Conservation (phyloP, 306 rosid genomes). For the Cicer chorassanicum region DNA sequence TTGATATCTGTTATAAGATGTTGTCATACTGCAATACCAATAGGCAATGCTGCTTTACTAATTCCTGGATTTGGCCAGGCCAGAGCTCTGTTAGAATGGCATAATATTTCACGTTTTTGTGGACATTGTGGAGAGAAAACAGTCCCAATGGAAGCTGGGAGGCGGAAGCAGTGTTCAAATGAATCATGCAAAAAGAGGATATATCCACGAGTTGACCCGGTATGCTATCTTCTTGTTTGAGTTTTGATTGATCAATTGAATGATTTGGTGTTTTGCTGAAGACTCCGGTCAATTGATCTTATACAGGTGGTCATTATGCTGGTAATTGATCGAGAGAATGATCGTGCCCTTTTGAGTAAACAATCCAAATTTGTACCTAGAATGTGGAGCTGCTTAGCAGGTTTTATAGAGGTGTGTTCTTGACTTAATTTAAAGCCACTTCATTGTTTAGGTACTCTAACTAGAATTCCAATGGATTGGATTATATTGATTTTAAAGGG, state of each 20-base stretch:
- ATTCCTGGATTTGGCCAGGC: constrained; percentile 64
- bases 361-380: constrained; percentile 83
- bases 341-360: constrained; percentile 75
- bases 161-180: constrained; percentile 75
- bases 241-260: constrained; percentile 26
- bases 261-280: constrained; percentile 37
- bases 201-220: constrained; percentile 95
- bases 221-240: constrained; percentile 41
- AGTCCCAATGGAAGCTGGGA: constrained; percentile 78
- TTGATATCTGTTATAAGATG: background rate
- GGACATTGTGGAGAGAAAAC: constrained; percentile 92
- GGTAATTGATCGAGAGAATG: constrained; percentile 79
- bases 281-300: constrained; percentile 20
- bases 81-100: constrained; percentile 93
- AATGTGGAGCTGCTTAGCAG: constrained; percentile 97
- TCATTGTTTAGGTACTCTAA: background rate
- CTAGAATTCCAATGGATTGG: background rate
- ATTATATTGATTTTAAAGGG: background rate
- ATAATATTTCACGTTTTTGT: constrained; percentile 68
- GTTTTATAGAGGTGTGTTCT: constrained; percentile 81
- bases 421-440: constrained; percentile 30
- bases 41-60: constrained; percentile 10
- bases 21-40: background rate
- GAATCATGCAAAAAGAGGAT: constrained; percentile 75
- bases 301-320: constrained; percentile 92